Evolutionary conservation across 75 land plant genomes (phyloP), one percentile per base, ranked within the genome.

Genomic region (Pinus taeda): DNA sequence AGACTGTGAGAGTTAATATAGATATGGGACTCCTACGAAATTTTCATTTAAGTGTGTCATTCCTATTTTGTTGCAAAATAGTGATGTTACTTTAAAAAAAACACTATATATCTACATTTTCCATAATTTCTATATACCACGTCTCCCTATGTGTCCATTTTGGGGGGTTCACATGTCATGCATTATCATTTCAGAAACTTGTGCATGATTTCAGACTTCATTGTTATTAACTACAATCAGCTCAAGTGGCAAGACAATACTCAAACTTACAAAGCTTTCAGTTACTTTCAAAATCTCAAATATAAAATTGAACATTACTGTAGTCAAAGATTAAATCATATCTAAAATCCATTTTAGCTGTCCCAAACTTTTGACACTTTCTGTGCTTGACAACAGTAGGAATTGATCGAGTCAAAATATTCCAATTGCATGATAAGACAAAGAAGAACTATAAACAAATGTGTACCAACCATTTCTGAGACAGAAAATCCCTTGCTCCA

Each of bases 401-500:
- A 33, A 65, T 30, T 30, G 17, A 64, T 29, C 30, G 39, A 18
- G 49, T 37, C 39, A 17, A 17, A 36, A 37, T 39, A 67, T 17
- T 36, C 6, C 11, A 15, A 69, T 69, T 69, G 72, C 39, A 42
- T 66, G 17, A 1, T 39, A 69, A 42, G 72, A 65, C 3, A 45
- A 24, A 74, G 3, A 60, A 15, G 6, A 26, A 57, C 21, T 75
- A 21, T 17, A 65, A 14, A 62, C 56, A 76, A 62, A 59, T 17
- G 39, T 13, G 21, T 22, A 74, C 90, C 24, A 42, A 91, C 93
- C 85, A 78, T 86, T 74, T 88, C 96, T 57, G 87, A 77, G 36
- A 89, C 84, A 20, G 91, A 79, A 80, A 93, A 93, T 6, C 94
- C 96, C 77, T 93, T 93, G 26, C 92, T 91, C 96, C 96, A 93